These are phyloP conservation scores for Penicillium ochrochloron DNA, from an alignment of 495 filamentous ascomycete genomes.

Conservation along the genomic window DNA sequence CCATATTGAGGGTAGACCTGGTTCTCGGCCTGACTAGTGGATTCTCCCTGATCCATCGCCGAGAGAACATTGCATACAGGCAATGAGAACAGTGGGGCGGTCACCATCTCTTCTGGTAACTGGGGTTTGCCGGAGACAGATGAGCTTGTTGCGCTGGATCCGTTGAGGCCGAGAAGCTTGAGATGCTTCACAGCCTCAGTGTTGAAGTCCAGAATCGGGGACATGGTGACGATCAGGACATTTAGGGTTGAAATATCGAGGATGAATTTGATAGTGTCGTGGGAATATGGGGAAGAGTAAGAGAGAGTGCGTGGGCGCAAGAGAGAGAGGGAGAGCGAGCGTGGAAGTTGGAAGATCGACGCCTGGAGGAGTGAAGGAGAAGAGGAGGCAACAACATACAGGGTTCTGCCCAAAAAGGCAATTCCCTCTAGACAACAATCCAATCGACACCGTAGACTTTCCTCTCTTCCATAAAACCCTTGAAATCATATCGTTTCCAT, in stretches of 20 bases:
- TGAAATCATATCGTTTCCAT: not conserved
- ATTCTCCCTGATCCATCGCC: not conserved
- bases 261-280: not conserved
- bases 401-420: not conserved
- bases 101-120: slow-evolving; percentile 4
- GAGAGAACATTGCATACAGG: not conserved
- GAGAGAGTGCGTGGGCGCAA: not conserved
- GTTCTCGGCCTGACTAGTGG: not conserved
- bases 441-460: not conserved
- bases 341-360: not conserved
- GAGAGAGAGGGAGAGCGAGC: not conserved
- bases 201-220: not conserved
- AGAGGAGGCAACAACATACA: not conserved
- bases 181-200: not conserved
- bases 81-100: slow-evolving; percentile 5
- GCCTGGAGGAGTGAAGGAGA: not conserved
- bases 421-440: not conserved
- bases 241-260: not conserved
- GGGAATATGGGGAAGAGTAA: not conserved
- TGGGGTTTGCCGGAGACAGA: not conserved
- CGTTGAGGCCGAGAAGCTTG: not conserved
- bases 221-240: not conserved
- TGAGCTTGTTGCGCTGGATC: not conserved
- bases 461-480: not conserved
- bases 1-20: slow-evolving; percentile 5